These are phyloP conservation scores for Aspergillus sp. DNA, from an alignment of 2,329 filamentous ascomycete species.

Conservation along the genomic window DNA sequence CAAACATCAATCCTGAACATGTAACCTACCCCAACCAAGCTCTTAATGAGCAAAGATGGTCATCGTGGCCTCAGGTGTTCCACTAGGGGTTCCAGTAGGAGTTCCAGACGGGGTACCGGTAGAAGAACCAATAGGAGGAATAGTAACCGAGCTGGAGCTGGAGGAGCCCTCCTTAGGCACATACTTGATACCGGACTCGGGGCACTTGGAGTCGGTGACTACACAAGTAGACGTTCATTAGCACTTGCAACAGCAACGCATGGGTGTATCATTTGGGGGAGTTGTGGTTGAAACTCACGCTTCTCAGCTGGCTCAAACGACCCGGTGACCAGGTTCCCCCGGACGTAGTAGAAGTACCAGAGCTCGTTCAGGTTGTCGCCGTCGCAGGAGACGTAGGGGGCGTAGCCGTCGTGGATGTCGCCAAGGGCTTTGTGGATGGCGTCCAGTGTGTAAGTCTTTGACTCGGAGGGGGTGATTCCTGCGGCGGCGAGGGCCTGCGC, in stretches of 20 bases:
- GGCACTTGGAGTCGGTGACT: conserved; percentile 58
- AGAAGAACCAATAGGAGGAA: neutral
- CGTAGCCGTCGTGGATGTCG: conserved; percentile 47
- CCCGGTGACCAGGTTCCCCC: conserved; percentile 60
- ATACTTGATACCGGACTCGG: conserved; percentile 63
- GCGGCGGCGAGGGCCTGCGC: conserved; percentile 55
- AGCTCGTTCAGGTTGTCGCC: conserved; percentile 52
- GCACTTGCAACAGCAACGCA: neutral
- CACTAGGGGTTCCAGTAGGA: neutral
- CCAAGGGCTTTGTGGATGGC: conserved; percentile 53
- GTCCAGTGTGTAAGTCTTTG: conserved; percentile 52
- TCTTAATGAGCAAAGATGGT: neutral
- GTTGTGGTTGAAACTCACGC: conserved; percentile 30
- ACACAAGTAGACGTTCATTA: conserved; percentile 1
- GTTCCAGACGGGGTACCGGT: neutral
- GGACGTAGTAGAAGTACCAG: conserved; percentile 56
- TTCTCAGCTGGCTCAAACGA: conserved; percentile 59
- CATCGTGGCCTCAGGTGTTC: neutral
- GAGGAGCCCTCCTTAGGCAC: conserved; percentile 51
- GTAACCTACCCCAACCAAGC: neutral
- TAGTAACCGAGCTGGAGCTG: too few relatives aligned
- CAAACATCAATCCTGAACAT: too few relatives aligned
- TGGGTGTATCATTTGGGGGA: neutral
- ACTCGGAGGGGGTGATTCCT: conserved; percentile 53
- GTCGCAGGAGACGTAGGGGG: conserved; percentile 53